A percentile compares a stretch with the other conserved stretches of the same genome.
Evolutionary conservation across 2,329 filamentous ascomycete species (phyloP).

Genomic region (Alternaria sp.): DNA sequence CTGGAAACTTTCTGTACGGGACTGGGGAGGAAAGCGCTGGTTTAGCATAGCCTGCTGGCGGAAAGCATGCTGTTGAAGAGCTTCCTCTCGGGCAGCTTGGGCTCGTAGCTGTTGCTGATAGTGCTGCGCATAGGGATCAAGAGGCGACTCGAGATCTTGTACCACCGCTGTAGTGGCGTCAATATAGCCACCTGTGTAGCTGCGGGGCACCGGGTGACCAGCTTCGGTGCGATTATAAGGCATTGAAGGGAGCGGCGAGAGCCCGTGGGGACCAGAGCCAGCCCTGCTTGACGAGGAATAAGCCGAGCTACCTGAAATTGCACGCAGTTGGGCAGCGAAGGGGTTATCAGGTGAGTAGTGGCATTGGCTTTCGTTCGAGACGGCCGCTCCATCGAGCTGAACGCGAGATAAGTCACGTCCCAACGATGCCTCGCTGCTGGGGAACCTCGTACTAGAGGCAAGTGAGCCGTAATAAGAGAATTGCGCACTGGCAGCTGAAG

Average conservation of each 20-base stretch:
- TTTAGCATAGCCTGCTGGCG: background rate
- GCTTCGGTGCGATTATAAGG: slow-evolving; percentile 28
- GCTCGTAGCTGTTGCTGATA: slow-evolving; percentile 8
- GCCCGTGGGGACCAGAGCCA: background rate
- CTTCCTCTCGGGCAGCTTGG: slow-evolving; percentile 5
- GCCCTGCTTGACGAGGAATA: slow-evolving; percentile 1
- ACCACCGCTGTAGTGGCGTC: slow-evolving; percentile 29
- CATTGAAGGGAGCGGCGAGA: slow-evolving; percentile 27
- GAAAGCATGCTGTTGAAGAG: background rate
- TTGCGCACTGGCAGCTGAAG: slow-evolving; percentile 35
- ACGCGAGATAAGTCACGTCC: slow-evolving; percentile 14
- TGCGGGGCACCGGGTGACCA: background rate
- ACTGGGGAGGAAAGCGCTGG: background rate
- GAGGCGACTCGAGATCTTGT: slow-evolving; percentile 33
- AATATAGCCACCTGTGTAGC: background rate
- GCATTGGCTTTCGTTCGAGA: slow-evolving; percentile 13
- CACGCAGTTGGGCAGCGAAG: background rate
- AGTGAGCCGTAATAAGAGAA: slow-evolving; percentile 43
- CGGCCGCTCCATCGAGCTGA: slow-evolving; percentile 32
- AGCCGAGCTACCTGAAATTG: slow-evolving; percentile 10
- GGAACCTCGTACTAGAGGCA: slow-evolving; percentile 28
- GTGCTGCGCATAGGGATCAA: slow-evolving; percentile 31
- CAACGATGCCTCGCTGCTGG: slow-evolving; percentile 30
- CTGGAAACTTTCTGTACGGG: background rate
- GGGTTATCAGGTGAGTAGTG: background rate